Evolutionary conservation across 768 basidiomycete species (phyloP).

Genomic region (Russula ochroleuca): DNA sequence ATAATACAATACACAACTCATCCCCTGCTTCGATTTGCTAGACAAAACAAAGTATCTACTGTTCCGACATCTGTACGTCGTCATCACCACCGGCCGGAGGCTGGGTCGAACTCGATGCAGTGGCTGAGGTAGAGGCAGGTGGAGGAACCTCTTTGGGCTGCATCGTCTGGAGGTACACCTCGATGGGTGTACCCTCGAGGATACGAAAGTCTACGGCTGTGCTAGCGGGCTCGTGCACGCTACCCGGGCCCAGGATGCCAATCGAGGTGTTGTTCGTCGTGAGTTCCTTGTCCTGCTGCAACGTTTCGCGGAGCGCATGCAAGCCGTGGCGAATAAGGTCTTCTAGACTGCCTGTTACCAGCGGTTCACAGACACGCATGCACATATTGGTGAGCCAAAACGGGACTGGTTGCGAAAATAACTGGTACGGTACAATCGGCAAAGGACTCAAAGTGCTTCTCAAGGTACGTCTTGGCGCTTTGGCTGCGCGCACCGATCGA

Average conservation of each 20-base stretch:
- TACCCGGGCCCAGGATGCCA: constrained; percentile 79
- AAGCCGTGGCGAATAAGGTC: constrained; percentile 90
- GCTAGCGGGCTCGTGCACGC: constrained; percentile 48
- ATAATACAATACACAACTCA: constrained; percentile 7
- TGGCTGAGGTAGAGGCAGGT: constrained; percentile 26
- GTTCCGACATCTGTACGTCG: constrained; percentile 85
- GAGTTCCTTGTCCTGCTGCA: constrained; percentile 98
- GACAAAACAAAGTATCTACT: constrained; percentile 28
- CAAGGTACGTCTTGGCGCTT: constrained; percentile 97
- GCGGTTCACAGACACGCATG: background rate
- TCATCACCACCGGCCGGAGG: constrained; percentile 49
- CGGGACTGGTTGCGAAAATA: background rate
- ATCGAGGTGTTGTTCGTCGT: constrained; percentile 91
- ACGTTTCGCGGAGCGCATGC: constrained; percentile 90
- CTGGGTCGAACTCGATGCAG: constrained; percentile 39
- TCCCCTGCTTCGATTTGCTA: constrained; percentile 6
- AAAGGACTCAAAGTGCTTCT: constrained; percentile 89
- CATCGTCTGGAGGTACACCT: constrained; percentile 75
- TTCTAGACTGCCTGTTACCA: constrained; percentile 64
- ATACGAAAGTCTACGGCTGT: constrained; percentile 70
- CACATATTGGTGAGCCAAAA: background rate
- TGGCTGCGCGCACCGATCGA: constrained; percentile 98
- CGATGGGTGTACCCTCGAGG: constrained; percentile 76
- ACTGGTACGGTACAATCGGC: constrained; percentile 53
- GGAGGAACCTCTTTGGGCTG: constrained; percentile 54